phyloP scores from a whole-genome alignment of 805 yeast species.

The Metschnikowia aberdeeniae region DNA sequence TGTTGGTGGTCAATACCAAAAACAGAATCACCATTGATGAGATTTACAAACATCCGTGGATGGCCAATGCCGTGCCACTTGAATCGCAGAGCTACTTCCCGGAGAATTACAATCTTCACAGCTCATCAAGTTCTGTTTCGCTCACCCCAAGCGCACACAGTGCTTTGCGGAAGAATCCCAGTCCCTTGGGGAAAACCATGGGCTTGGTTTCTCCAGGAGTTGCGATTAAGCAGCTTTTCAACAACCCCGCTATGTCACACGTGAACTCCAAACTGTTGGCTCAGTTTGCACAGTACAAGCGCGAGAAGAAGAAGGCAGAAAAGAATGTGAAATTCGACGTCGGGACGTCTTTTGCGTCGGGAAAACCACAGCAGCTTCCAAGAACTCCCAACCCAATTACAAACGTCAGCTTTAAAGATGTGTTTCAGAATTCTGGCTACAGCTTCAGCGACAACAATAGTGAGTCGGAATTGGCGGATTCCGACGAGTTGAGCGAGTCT shows the following conservation, averaged over 20 bases:
- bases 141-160: slow-evolving; percentile 4
- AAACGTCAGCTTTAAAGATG: slow-evolving; percentile 29
- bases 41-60: slow-evolving; percentile 75
- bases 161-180: slow-evolving; percentile 5
- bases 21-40: slow-evolving; percentile 68
- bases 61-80: slow-evolving; percentile 23
- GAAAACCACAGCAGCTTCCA: slow-evolving; percentile 25
- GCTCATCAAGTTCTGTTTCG: neutral
- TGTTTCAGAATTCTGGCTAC: slow-evolving; percentile 18
- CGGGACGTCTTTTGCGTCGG: slow-evolving; percentile 7
- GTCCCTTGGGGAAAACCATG: slow-evolving; percentile 11
- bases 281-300: slow-evolving; percentile 10
- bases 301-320: slow-evolving; percentile 11
- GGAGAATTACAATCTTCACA: slow-evolving; percentile 2
- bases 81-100: slow-evolving; percentile 16
- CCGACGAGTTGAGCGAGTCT: slow-evolving; percentile 11
- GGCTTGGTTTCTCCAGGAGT: slow-evolving; percentile 15
- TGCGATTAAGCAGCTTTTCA: slow-evolving; percentile 41
- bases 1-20: slow-evolving; percentile 68
- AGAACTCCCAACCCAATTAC: slow-evolving; percentile 39
- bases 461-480: slow-evolving; percentile 15
- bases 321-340: slow-evolving; percentile 22
- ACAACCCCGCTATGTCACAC: slow-evolving; percentile 39
- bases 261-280: slow-evolving; percentile 17
- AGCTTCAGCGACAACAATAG: slow-evolving; percentile 6